Evolutionary conservation across 345 rosid genomes (phyloP).

Genomic region (Firmiana major): DNA sequence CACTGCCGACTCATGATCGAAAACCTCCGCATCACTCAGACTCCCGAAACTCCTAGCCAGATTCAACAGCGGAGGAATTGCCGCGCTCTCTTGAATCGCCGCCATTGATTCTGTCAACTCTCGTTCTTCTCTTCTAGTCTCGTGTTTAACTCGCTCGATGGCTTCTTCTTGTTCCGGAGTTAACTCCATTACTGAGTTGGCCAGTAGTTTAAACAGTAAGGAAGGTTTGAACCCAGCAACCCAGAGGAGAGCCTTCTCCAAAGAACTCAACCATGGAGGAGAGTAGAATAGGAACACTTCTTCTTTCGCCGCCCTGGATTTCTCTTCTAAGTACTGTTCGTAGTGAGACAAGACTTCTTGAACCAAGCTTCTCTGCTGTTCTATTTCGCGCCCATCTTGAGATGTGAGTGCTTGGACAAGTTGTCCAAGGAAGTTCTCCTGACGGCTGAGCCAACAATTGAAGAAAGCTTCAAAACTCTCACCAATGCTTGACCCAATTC

Average conservation of each 20-base stretch:
- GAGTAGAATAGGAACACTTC: conserved; percentile 30
- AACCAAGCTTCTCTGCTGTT: conserved; percentile 15
- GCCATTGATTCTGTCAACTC: conserved; percentile 35
- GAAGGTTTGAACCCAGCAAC: too few species aligned
- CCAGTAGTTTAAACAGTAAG: too few species aligned
- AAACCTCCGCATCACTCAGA: conserved; percentile 14
- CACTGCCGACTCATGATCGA: conserved; percentile 23
- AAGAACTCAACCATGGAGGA: conserved; percentile 42
- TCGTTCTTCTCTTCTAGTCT: conserved; percentile 30
- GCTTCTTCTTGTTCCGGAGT: too few species aligned
- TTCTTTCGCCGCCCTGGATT: conserved; percentile 12
- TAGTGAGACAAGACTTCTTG: conserved; percentile 26
- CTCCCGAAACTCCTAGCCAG: conserved; percentile 18
- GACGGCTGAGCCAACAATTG: conserved; percentile 28
- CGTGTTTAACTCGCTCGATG: conserved; percentile 9
- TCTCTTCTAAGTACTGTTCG: conserved; percentile 27
- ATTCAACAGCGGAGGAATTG: conserved; percentile 20
- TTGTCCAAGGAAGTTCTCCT: conserved; percentile 11
- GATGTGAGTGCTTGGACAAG: conserved; percentile 17
- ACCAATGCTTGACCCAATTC: neutral
- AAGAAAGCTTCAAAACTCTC: conserved; percentile 29
- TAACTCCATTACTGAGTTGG: too few species aligned
- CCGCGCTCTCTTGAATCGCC: conserved; percentile 39
- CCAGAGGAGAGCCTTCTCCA: conserved; percentile 19
- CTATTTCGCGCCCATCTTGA: neutral